These are phyloP conservation scores for Alternaria longipes DNA, from an alignment of 2,329 filamentous ascomycete genomes.

Conservation along the genomic window DNA sequence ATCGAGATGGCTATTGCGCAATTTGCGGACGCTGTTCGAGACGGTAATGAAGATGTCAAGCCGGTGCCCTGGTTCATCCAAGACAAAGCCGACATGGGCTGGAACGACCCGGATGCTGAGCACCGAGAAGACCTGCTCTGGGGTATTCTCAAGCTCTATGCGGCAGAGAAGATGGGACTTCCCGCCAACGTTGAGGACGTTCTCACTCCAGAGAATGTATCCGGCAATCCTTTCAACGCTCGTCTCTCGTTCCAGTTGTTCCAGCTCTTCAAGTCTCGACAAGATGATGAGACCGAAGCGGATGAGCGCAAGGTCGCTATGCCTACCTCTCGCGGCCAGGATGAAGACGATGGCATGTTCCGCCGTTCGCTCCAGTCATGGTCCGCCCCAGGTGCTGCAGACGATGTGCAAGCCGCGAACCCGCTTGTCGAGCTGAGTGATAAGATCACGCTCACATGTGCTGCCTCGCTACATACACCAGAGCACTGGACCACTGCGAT, in stretches of 20 bases:
- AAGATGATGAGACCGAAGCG: conserved; percentile 35
- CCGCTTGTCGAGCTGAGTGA: conserved; percentile 66
- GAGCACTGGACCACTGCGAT: conserved; percentile 61
- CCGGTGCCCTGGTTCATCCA: conserved; percentile 78
- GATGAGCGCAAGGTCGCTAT: conserved; percentile 43
- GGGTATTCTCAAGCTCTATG: conserved; percentile 84
- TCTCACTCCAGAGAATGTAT: conserved; percentile 78
- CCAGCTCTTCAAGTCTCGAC: conserved; percentile 58
- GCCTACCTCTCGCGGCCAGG: conserved; percentile 37
- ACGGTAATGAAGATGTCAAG: conserved; percentile 72
- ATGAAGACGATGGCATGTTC: conserved; percentile 23
- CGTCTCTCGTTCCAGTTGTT: conserved; percentile 87
- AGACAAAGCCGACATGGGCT: conserved; percentile 65
- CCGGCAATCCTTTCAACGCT: conserved; percentile 76
- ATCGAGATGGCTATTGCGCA: conserved; percentile 76
- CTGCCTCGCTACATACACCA: conserved; percentile 46
- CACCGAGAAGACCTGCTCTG: conserved; percentile 81
- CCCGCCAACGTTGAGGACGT: conserved; percentile 69
- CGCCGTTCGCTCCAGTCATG: conserved; percentile 44
- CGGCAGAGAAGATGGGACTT: conserved; percentile 60
- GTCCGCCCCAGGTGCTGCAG: conserved; percentile 34
- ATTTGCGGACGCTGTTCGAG: conserved; percentile 77
- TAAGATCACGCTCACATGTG: conserved; percentile 63
- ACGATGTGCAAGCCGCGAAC: conserved; percentile 63
- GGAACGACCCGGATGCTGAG: conserved; percentile 67